Conservation (phyloP, 2,329 filamentous ascomycete species). For the Fusarium pilosicola region DNA sequence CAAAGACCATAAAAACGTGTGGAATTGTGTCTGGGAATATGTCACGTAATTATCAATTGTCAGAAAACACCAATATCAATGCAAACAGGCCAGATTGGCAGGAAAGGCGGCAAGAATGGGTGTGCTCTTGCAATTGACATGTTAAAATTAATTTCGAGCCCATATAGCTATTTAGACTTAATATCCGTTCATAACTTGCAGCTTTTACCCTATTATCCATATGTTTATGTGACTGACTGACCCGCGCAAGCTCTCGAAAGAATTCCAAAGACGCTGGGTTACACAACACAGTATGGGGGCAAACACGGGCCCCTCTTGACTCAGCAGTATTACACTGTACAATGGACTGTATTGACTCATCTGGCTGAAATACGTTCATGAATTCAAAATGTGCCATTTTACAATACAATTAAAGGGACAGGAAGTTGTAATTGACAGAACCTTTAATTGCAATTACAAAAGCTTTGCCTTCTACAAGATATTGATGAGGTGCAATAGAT, state of each 20-base stretch:
- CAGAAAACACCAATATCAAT: not conserved
- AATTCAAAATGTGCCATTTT: no score
- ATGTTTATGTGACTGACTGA: not conserved
- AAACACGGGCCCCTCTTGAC: not conserved
- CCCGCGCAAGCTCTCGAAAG: not conserved
- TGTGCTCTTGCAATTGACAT: not conserved
- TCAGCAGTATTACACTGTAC: not conserved
- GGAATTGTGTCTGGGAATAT: not conserved
- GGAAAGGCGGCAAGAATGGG: no score
- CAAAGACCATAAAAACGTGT: not conserved
- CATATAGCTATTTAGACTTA: not conserved
- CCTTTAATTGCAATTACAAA: not conserved
- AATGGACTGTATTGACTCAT: not conserved
- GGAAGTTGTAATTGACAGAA: accelerated
- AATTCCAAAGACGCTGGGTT: not conserved
- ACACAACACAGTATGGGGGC: not conserved
- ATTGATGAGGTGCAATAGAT: not conserved
- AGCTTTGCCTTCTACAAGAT: not conserved
- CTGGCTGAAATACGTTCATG: no score
- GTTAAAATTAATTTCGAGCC: not conserved
- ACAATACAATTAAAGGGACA: not conserved
- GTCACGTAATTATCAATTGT: no score
- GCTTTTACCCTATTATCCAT: no score
- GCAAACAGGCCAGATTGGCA: not conserved
- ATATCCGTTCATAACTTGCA: not conserved